Conservation (phyloP, 1,139 yeast genomes). For the Arxiozyma bovina region DNA sequence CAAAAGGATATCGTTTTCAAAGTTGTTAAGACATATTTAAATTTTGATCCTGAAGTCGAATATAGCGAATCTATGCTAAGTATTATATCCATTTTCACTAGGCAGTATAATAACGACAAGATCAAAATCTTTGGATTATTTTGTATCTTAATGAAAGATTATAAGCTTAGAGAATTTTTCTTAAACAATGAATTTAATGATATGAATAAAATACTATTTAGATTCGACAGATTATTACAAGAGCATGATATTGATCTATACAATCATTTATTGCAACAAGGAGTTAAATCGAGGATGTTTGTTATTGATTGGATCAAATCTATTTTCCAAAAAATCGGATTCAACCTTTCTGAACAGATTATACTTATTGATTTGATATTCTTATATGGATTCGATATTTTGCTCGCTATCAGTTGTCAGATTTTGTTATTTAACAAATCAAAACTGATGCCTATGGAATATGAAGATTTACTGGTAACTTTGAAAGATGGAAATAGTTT, state of each 20-base stretch:
- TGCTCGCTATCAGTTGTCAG: slow-evolving; percentile 72
- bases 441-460: slow-evolving; percentile 49
- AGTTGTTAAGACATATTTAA: slow-evolving; percentile 72
- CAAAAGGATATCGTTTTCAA: slow-evolving; percentile 42
- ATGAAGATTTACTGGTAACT: slow-evolving; percentile 66
- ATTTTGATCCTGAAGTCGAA: slow-evolving; percentile 85
- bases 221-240: slow-evolving; percentile 77
- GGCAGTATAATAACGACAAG: slow-evolving; percentile 34
- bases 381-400: slow-evolving; percentile 80
- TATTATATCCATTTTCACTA: slow-evolving; percentile 56
- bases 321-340: slow-evolving; percentile 64
- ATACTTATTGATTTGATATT: slow-evolving; percentile 78
- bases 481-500: slow-evolving; percentile 48
- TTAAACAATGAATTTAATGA: slow-evolving; percentile 79
- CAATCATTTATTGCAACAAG: slow-evolving; percentile 72
- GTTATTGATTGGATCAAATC: slow-evolving; percentile 96
- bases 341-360: slow-evolving; percentile 74
- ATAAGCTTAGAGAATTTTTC: slow-evolving; percentile 61
- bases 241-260: slow-evolving; percentile 38
- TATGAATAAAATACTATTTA: slow-evolving; percentile 66
- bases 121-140: slow-evolving; percentile 56
- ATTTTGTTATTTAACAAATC: slow-evolving; percentile 61
- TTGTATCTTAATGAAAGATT: slow-evolving; percentile 71
- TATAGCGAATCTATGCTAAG: slow-evolving; percentile 96
- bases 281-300: slow-evolving; percentile 84